Base-by-base conservation (phyloP, 371 early-diverging fungal species). In the Chytridiales sp. region DNA sequence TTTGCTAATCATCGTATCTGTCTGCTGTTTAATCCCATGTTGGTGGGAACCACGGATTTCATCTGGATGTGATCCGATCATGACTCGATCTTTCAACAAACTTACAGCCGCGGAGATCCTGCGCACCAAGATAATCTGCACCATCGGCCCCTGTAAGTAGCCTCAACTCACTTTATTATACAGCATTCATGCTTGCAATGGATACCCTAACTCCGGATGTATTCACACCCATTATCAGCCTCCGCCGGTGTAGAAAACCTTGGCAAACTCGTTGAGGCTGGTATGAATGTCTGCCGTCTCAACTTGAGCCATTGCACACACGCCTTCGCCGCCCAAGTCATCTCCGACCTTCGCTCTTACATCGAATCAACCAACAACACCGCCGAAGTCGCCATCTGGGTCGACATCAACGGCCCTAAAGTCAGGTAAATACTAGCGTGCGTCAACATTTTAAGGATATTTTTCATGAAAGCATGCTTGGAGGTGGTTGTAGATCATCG, bases 361-460 rank as follows among this genome's bases (percentile, higher is more conserved):
- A 59, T 77, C 27, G 55, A 66, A 8, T 68, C 69, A 38, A 55
- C 62, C 5, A 40, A 66, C 21, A 40, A 31, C 49, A 63, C 66
- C n/a, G 69, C 72, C 31, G 60, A 76, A 41, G 75, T 79, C 39
- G 79, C 67, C 13, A 68, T 79, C 38, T 75, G 75, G 78, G 31
- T 81, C 34, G 82, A 81, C 61, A 73, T 75, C 61, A 82, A 76
- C 49, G 80, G 72, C 1, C 86, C 84, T 22, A 85, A 87, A 74
- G 72, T 87, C 31, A 56, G 86, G 68, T 75, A 58, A 3, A 42
- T 22, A 32, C 1, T 29, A n/a, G 19, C 5, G 31, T 35, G 22
- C 15, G 30, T 11, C 47, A 21, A 8, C n/a, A n/a, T n/a, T n/a
- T n/a, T n/a, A n/a, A n/a, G n/a, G n/a, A n/a, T n/a, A n/a, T n/a